phyloP scores from a whole-genome alignment of 805 yeast genomes.

The Ogataea wickerhamii region DNA sequence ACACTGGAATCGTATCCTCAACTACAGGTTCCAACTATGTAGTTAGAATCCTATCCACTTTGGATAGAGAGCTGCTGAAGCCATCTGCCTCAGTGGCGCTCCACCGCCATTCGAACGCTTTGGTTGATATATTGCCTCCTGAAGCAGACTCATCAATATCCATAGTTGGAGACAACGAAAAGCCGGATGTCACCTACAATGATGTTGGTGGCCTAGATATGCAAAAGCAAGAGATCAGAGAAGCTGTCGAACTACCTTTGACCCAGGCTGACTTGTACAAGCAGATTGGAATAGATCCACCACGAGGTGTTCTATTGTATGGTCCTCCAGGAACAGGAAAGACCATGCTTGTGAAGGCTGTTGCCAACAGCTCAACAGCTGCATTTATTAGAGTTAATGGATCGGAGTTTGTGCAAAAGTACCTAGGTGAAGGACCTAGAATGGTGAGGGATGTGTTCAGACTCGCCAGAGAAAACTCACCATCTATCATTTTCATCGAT shows the following conservation, averaged over 20 bases:
- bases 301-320: constrained; percentile 92
- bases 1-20: constrained; percentile 93
- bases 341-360: constrained; percentile 98
- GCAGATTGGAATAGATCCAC: constrained; percentile 98
- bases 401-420: constrained; percentile 96
- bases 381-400: constrained; percentile 96
- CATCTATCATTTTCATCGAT: constrained; percentile 95
- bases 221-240: constrained; percentile 99
- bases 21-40: constrained; percentile 98
- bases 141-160: constrained; percentile 97
- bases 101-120: constrained; percentile 97
- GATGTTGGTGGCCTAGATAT: constrained; percentile 99
- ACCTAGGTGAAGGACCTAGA: constrained; percentile 98
- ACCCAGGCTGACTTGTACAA: constrained; percentile 94
- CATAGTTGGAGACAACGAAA: constrained; percentile 90
- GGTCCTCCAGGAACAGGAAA: constrained; percentile 99
- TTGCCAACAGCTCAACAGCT: constrained; percentile 94
- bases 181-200: constrained; percentile 88
- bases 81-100: constrained; percentile 95
- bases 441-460: constrained; percentile 99
- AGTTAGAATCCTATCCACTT: constrained; percentile 88
- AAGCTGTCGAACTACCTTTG: constrained; percentile 95
- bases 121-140: constrained; percentile 96
- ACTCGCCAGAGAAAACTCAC: constrained; percentile 95
- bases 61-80: constrained; percentile 90